A percentile compares a stretch with the other conserved stretches of the same genome.
Conservation (phyloP, 1,139 yeast species). For the Yamadazyma siamensis region DNA sequence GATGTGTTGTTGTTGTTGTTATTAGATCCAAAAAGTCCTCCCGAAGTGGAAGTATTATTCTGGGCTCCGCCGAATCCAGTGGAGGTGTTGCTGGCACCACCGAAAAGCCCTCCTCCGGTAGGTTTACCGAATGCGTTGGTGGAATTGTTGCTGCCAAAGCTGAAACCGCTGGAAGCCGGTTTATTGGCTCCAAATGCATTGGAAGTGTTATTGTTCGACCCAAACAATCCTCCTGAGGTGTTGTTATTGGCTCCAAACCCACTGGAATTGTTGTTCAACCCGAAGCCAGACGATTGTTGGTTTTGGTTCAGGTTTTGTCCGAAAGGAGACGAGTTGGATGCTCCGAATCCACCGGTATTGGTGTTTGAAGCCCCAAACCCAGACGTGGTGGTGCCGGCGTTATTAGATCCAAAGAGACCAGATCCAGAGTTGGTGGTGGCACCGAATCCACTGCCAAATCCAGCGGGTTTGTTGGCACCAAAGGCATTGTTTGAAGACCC, state of each 20-base stretch:
- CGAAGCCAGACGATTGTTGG: constrained; percentile 17
- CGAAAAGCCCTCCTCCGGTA: constrained; percentile 19
- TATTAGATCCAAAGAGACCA: constrained; percentile 23
- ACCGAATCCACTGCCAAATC: constrained; percentile 12
- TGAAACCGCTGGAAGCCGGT: constrained; percentile 14
- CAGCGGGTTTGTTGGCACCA: constrained; percentile 20
- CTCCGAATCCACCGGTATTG: constrained; percentile 26
- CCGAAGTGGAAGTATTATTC: constrained; percentile 14
- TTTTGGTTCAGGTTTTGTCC: constrained; percentile 11
- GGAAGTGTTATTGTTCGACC: constrained; percentile 9
- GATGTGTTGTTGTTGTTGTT: constrained; percentile 12
- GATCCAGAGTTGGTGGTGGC: constrained; percentile 12
- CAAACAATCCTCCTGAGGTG: constrained; percentile 17
- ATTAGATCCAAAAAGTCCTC: constrained; percentile 19
- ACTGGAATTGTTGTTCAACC: constrained; percentile 17
- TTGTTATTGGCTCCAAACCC: constrained; percentile 8
- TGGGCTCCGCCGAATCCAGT: constrained; percentile 15
- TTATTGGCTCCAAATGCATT: constrained; percentile 15
- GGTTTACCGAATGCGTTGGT: constrained; percentile 14
- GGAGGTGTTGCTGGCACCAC: constrained; percentile 21
- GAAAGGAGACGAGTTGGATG: constrained; percentile 13
- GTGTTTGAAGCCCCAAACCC: constrained; percentile 21
- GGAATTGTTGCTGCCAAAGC: constrained; percentile 21
- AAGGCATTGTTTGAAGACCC: constrained; percentile 20
- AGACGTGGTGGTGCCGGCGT: constrained; percentile 12